Base-by-base conservation (phyloP, 352 stramenopile genomes). In the Pythium pyrilobum region DNA sequence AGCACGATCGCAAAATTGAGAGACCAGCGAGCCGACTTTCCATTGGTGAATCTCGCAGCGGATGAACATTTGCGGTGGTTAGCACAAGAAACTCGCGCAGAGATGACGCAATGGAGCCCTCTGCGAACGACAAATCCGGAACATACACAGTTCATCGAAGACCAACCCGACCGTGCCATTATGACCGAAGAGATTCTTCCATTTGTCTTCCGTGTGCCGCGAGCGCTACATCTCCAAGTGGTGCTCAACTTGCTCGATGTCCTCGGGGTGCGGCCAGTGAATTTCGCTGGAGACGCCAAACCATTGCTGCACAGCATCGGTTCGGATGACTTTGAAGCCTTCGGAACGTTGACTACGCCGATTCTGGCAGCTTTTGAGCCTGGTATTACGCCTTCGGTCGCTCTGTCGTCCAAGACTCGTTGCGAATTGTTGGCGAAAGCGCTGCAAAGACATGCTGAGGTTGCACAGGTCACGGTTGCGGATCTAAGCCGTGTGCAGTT, bases 141-240 rank as follows among this genome's bases (percentile, higher is more conserved):
- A 0, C 74, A 94, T n/a, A 51, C 65, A 33, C 48, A 69, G 0
- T 38, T 82, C 21, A 86, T 94, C 28, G 72, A 87, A 36, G 38
- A 66, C 6, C 67, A 85, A 20, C 81, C 84, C 13, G 81, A 92
- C 27, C 67, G 81, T 16, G 72, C 75, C 0, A 68, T 80, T 18
- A 53, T 92, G 47, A 81, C 65, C 0, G 84, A 94, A 45, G 84
- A 94, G 59, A 70, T 91, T 28, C 64, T 87, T 29, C 84, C 84
- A 21, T 94, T 91, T 60, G 50, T 94, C 27, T 90, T 91, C 60
- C 34, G 45, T 36, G 64, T 90, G 16, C 69, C 70, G 1, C 25
- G 34, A n/a, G n/a, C 33, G 0, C 50, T 71, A n/a, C 72, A 65
- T 15, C 63, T 72, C 42, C 25, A 52, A 0, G 40, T 83, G 15